Conservation (phyloP, 176 grass and related monocot genomes). For the Zea luxurians region DNA sequence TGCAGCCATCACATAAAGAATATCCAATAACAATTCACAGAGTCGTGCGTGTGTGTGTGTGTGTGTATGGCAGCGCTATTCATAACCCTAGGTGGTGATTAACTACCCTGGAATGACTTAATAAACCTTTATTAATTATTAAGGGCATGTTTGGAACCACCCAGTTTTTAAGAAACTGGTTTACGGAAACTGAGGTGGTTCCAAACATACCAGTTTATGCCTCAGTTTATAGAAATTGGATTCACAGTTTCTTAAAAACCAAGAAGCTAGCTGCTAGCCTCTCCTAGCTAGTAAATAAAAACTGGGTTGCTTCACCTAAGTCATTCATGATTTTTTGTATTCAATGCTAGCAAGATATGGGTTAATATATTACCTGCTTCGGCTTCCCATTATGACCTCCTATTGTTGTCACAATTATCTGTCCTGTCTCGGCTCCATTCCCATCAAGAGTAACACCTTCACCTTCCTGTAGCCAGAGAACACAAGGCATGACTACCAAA, state of each 20-base stretch:
- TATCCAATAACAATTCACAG: background rate
- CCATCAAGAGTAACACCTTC: slow-evolving; percentile 63
- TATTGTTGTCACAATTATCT: slow-evolving; percentile 87
- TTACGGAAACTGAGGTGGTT: too few species aligned
- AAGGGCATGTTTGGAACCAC: too few species aligned
- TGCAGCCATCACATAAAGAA: background rate
- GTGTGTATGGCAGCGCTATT: too few species aligned
- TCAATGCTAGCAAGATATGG: background rate
- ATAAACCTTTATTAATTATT: too few species aligned
- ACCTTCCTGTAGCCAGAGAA: slow-evolving; percentile 52
- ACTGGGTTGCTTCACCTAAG: too few species aligned
- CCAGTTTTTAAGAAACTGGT: too few species aligned
- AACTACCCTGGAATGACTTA: too few species aligned
- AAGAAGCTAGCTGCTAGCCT: too few species aligned
- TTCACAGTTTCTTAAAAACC: too few species aligned
- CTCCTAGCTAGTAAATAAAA: background rate
- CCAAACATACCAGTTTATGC: too few species aligned
- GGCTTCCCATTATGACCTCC: slow-evolving; percentile 89
- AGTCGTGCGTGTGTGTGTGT: background rate
- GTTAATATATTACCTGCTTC: slow-evolving; percentile 68
- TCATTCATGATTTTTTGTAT: background rate
- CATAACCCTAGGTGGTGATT: too few species aligned
- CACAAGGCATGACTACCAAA: slow-evolving; percentile 14
- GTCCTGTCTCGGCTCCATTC: slow-evolving; percentile 79
- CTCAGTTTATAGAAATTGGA: too few species aligned